phyloP scores from a whole-genome alignment of 148 eudicot genomes.

The Silene conica region DNA sequence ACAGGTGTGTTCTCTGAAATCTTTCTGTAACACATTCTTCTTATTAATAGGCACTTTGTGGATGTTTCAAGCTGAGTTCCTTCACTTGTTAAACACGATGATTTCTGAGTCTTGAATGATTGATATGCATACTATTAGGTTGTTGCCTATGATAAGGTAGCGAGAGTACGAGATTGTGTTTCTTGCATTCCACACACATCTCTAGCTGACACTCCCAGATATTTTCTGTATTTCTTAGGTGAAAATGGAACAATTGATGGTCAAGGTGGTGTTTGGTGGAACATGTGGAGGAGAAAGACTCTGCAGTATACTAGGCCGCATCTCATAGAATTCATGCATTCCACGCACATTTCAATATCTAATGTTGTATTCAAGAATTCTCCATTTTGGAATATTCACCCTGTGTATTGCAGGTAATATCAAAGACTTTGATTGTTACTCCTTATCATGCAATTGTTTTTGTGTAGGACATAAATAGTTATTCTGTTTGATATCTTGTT shows the following conservation, averaged over 20 bases:
- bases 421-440: neutral
- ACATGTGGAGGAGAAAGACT: conserved; percentile 84
- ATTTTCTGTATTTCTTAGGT: conserved; percentile 37
- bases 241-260: conserved; percentile 98
- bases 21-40: neutral
- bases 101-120: neutral
- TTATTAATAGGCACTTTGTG: neutral
- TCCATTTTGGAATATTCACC: conserved; percentile 95
- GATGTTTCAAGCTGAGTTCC: neutral
- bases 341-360: conserved; percentile 64
- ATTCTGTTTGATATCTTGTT: neutral
- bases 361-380: conserved; percentile 85
- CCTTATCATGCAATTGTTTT: neutral
- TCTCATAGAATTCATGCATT: conserved; percentile 81
- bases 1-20: conserved; percentile 51
- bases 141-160: neutral
- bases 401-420: conserved; percentile 89
- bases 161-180: neutral
- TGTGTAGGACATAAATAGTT: neutral
- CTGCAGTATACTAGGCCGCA: conserved; percentile 77
- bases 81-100: neutral
- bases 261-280: conserved; percentile 97
- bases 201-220: neutral
- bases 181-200: neutral
- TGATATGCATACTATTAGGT: neutral